A percentile compares a stretch with the other conserved stretches of the same genome.
phyloP scores from a whole-genome alignment of 371 early-diverging fungal species.

The Mucor plumbeus region DNA sequence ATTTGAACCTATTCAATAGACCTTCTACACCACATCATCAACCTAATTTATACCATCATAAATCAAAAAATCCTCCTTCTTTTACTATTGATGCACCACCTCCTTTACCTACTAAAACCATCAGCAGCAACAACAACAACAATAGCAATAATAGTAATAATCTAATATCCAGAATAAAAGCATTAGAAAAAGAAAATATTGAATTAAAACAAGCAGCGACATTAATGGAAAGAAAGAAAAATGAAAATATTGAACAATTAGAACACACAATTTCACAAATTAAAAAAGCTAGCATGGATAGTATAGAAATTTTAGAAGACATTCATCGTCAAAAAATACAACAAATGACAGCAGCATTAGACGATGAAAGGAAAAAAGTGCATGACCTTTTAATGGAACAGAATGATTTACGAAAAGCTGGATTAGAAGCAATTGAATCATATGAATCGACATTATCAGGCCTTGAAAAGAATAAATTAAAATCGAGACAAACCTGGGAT shows the following conservation, averaged over 20 bases:
- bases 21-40: conserved; percentile 26
- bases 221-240: not conserved
- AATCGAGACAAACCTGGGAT: conserved; percentile 13
- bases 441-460: conserved; percentile 12
- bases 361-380: conserved; percentile 2
- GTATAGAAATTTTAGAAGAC: conserved; percentile 25
- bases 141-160: not conserved
- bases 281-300: conserved; percentile 25
- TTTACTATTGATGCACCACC: conserved; percentile 1
- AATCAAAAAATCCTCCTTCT: not conserved
- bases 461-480: not conserved
- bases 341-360: conserved; percentile 14
- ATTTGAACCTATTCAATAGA: conserved; percentile 6
- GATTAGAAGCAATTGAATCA: conserved; percentile 28
- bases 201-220: not conserved
- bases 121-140: not conserved
- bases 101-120: conserved; percentile 16
- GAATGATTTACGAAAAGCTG: conserved; percentile 21
- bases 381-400: conserved; percentile 8
- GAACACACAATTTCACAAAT: conserved; percentile 14
- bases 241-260: not conserved
- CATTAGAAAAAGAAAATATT: conserved; percentile 25
- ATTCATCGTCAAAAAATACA: conserved; percentile 14
- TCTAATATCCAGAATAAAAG: conserved; percentile 19
- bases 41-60: not conserved